Conservation (phyloP, 148 eudicot species). For the Drosera capensis region DNA sequence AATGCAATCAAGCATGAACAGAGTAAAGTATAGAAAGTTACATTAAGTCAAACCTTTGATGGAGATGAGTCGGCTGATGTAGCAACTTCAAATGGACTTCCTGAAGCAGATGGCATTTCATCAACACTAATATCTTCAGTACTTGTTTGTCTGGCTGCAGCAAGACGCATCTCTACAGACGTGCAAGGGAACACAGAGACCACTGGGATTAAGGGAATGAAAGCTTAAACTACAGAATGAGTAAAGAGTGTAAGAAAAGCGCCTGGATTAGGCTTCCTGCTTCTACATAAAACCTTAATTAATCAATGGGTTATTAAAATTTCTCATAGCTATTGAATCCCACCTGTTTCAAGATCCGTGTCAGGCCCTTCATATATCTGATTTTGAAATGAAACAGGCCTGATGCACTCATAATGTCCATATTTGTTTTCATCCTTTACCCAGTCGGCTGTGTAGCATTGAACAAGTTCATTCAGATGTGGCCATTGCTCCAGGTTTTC, state of each 20-base stretch:
- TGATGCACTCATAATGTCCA: slow-evolving; percentile 85
- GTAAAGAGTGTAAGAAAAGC: background rate
- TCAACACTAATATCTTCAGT: slow-evolving; percentile 57
- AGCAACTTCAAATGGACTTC: slow-evolving; percentile 54
- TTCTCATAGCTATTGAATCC: slow-evolving; percentile 3
- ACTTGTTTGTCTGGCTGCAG: slow-evolving; percentile 63
- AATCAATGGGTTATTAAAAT: background rate
- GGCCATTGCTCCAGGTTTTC: slow-evolving; percentile 99
- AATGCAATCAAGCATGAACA: background rate
- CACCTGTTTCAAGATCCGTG: slow-evolving; percentile 97
- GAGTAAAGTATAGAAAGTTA: background rate
- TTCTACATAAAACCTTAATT: background rate
- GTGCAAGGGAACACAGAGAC: slow-evolving; percentile 6
- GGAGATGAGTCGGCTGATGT: slow-evolving; percentile 18
- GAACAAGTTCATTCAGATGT: slow-evolving; percentile 90
- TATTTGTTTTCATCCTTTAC: slow-evolving; percentile 87
- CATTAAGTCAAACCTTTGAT: slow-evolving; percentile 10
- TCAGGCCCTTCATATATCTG: slow-evolving; percentile 98
- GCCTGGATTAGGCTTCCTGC: too few relatives aligned
- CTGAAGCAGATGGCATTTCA: slow-evolving; percentile 81
- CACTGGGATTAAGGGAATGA: background rate
- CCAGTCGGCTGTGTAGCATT: slow-evolving; percentile 89
- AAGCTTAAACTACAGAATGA: too few relatives aligned
- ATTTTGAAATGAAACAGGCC: slow-evolving; percentile 50
- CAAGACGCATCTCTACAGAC: slow-evolving; percentile 72